Evolutionary conservation across 2,329 filamentous ascomycete genomes (phyloP).

Genomic region (Nothomitra cinnamomea): DNA sequence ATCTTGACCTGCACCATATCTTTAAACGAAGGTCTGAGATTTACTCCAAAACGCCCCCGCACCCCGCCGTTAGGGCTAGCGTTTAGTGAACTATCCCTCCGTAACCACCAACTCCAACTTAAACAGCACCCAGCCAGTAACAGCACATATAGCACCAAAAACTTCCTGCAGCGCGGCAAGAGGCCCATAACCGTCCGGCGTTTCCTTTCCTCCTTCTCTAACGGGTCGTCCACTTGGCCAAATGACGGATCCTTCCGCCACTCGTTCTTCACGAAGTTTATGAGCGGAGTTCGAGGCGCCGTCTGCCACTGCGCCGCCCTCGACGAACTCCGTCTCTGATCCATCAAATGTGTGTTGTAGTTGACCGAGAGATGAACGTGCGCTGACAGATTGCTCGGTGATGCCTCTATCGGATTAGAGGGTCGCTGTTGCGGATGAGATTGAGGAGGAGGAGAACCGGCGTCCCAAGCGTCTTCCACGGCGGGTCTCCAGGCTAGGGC

Average conservation of each 20-base stretch:
- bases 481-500: too few relatives aligned
- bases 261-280: slow-evolving; percentile 23
- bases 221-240: slow-evolving; percentile 11
- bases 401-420: too few relatives aligned
- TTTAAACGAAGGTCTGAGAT: slow-evolving; percentile 29
- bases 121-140: slow-evolving; percentile 18
- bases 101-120: slow-evolving; percentile 20
- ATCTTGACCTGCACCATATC: slow-evolving; percentile 31
- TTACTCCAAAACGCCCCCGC: slow-evolving; percentile 27
- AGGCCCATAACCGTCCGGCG: slow-evolving; percentile 18
- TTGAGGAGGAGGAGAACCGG: background rate
- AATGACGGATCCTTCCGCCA: slow-evolving; percentile 19
- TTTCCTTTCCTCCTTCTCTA: slow-evolving; percentile 3
- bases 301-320: background rate
- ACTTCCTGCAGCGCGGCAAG: slow-evolving; percentile 26
- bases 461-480: too few relatives aligned
- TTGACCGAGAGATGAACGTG: too few relatives aligned
- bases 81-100: slow-evolving; percentile 18
- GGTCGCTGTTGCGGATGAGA: background rate
- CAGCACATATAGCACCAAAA: slow-evolving; percentile 20
- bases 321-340: background rate
- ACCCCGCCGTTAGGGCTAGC: slow-evolving; percentile 16
- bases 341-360: background rate
- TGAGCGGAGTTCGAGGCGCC: slow-evolving; percentile 11
- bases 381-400: too few relatives aligned